Evolutionary conservation across 1,284 basidiomycete genomes (phyloP).

Genomic region (Somion occarium): DNA sequence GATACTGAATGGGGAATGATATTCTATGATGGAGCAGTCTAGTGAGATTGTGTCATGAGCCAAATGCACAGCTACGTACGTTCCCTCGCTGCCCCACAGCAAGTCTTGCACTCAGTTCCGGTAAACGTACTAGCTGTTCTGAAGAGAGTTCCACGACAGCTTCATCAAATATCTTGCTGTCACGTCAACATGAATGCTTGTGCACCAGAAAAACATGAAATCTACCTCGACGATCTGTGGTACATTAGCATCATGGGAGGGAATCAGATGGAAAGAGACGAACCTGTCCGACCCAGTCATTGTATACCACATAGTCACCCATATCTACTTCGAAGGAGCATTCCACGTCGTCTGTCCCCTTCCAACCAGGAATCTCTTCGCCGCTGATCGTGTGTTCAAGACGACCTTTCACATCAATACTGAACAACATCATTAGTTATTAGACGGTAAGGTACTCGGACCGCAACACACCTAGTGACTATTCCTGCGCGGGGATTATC

Average conservation of each 20-base stretch:
- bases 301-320: slow-evolving; percentile 78
- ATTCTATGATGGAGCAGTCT: slow-evolving; percentile 48
- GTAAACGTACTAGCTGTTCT: slow-evolving; percentile 61
- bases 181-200: slow-evolving; percentile 13
- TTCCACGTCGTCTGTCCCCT: slow-evolving; percentile 56
- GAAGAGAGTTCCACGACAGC: slow-evolving; percentile 60
- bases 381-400: slow-evolving; percentile 75
- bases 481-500: slow-evolving; percentile 78
- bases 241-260: slow-evolving; percentile 10
- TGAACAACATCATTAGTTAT: slow-evolving; percentile 9
- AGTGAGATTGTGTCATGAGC: not conserved
- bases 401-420: slow-evolving; percentile 55
- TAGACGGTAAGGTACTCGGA: not conserved
- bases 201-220: slow-evolving; percentile 3
- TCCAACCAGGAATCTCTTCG: slow-evolving; percentile 60
- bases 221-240: slow-evolving; percentile 46
- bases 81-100: slow-evolving; percentile 67
- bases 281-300: slow-evolving; percentile 90
- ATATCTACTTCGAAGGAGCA: slow-evolving; percentile 58
- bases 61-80: slow-evolving; percentile 29
- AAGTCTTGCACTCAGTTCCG: slow-evolving; percentile 70
- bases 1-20: slow-evolving; percentile 54
- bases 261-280: slow-evolving; percentile 18
- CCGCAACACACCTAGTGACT: slow-evolving; percentile 41
- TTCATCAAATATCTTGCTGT: slow-evolving; percentile 77